Percentiles rank a stretch among this genome's conserved stretches.
These are phyloP conservation scores for Oryza rufipogon DNA, from an alignment of 176 grass and related monocot species.

Conservation along the genomic window DNA sequence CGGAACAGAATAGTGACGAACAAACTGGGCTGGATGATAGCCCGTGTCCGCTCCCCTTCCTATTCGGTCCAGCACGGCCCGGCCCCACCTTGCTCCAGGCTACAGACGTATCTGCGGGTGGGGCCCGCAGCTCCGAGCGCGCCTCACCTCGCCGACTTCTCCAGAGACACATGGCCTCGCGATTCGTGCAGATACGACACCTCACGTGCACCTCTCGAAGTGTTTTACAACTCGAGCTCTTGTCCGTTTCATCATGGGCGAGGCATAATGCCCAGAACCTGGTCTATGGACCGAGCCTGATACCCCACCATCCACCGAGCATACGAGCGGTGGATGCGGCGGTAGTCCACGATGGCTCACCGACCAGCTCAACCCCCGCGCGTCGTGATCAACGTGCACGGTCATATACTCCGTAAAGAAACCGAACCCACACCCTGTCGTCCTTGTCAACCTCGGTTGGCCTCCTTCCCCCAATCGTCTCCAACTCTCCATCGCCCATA, in stretches of 20 bases:
- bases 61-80: neutral
- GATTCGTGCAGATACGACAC: neutral
- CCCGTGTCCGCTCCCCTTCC: no score
- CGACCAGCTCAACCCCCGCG: neutral
- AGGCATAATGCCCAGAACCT: neutral
- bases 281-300: neutral
- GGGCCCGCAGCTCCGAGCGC: neutral
- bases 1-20: no score
- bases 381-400: constrained; percentile 22
- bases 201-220: neutral
- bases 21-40: no score
- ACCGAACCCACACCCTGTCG: neutral
- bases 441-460: constrained; percentile 3
- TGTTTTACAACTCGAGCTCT: neutral
- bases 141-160: neutral
- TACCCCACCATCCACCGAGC: neutral
- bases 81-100: neutral
- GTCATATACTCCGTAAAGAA: constrained; percentile 17
- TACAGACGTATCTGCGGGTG: neutral
- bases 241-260: neutral
- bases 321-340: neutral
- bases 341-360: neutral
- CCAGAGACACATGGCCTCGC: neutral
- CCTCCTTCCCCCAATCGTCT: constrained; percentile 12
- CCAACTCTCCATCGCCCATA: neutral